Evolutionary conservation across 805 yeast species (phyloP), one percentile per base, ranked within the genome.

Genomic region (Candida awuae): DNA sequence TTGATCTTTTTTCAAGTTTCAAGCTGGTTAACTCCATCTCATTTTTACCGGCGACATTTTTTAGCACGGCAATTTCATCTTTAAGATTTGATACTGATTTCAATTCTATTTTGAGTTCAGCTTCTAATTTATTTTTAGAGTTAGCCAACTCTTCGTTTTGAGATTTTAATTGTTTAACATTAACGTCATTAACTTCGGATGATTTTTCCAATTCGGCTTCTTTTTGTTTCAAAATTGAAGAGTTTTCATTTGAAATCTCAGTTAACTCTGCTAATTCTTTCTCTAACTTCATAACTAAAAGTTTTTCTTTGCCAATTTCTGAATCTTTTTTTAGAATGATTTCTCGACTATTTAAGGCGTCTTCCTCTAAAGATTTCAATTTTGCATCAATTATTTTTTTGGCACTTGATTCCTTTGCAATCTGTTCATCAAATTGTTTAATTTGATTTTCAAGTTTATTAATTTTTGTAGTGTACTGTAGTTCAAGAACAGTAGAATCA

Each of bases 371-470:
- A 4, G 28, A 23, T 17, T 47, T 49, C 16, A 67, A 54, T 43
- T 73, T 78, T 18, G 62, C 47, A n/a, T 58, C 57, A 8, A 70
- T 44, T 13, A 53, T 50, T 18, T 50, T 53, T 26, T 51, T 52
- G 8, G 49, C 52, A 2, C 56, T 53, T 3, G 55, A 42, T 4
- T 53, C 43, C 4, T 52, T 43, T 26, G 58, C 49, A 19, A 59
- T 52, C 13, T 40, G 22, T 35, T 58, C 52, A 39, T 75, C 80
- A 29, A 81, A 59, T 2, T 61, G 51, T 32, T 69, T 68, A 18
- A 85, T 61, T 41, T 80, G 73, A 18, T 74, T 76, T 41, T 72
- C 71, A 43, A 78, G 63, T 39, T 70, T 73, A 41, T 73, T 74
- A 4, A 76, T 66, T 52, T 76, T 80, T 29, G 72, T 61, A 5